These are phyloP conservation scores for Phlyctochytrium arcticum DNA, from an alignment of 192 early-diverging fungal species.

Conservation along the genomic window DNA sequence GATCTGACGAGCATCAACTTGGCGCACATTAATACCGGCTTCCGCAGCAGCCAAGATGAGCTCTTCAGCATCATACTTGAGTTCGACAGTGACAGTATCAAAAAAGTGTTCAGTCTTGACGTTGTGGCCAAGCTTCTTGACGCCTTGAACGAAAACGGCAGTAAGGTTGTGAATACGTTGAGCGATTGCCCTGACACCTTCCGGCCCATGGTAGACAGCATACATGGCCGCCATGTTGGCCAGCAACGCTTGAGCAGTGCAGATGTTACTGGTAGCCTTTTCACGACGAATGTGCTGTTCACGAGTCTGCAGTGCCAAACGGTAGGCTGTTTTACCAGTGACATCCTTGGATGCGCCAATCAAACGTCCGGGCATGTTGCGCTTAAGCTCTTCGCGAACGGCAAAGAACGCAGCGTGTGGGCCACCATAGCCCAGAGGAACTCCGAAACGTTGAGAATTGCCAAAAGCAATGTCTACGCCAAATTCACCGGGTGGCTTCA, in stretches of 20 bases:
- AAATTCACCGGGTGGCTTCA: slow-evolving; percentile 92
- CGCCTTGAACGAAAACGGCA: slow-evolving; percentile 69
- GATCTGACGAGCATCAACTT: slow-evolving; percentile 69
- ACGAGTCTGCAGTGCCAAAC: slow-evolving; percentile 92
- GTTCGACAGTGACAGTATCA: slow-evolving; percentile 89
- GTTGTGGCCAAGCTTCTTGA: slow-evolving; percentile 69
- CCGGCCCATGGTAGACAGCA: slow-evolving; percentile 96
- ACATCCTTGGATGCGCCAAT: slow-evolving; percentile 95
- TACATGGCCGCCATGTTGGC: slow-evolving; percentile 99
- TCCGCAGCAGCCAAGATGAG: slow-evolving; percentile 71
- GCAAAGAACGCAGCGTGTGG: slow-evolving; percentile 99
- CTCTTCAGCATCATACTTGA: slow-evolving; percentile 53
- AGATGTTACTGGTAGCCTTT: slow-evolving; percentile 98
- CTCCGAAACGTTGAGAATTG: slow-evolving; percentile 97
- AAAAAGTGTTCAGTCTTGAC: slow-evolving; percentile 87
- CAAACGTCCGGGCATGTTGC: slow-evolving; percentile 92
- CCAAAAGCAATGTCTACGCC: slow-evolving; percentile 98
- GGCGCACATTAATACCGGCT: slow-evolving; percentile 83
- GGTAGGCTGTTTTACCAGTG: slow-evolving; percentile 82
- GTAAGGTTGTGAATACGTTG: slow-evolving; percentile 92
- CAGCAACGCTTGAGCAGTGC: slow-evolving; percentile 97
- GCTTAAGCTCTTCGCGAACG: slow-evolving; percentile 85
- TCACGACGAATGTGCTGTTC: slow-evolving; percentile 99
- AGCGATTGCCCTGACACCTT: slow-evolving; percentile 86
- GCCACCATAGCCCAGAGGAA: slow-evolving; percentile 97